phyloP scores from a whole-genome alignment of 2,329 filamentous ascomycete genomes.

The Colletotrichum magnum region DNA sequence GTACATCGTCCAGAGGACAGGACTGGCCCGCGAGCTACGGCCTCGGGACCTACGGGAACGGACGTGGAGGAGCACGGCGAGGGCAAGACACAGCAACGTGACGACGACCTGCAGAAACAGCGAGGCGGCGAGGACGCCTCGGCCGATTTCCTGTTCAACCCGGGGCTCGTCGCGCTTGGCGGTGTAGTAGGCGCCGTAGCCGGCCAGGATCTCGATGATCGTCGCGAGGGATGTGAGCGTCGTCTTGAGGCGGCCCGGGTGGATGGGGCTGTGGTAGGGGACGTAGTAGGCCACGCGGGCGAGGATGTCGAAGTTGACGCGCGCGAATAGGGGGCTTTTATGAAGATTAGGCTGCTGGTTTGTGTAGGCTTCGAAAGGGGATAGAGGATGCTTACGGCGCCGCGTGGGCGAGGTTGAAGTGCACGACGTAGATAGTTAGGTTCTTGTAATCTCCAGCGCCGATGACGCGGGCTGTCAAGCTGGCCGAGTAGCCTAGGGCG shows the following conservation, averaged over 20 bases:
- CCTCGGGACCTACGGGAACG: conserved; percentile 25
- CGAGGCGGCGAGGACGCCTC: conserved; percentile 48
- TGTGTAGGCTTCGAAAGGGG: neutral
- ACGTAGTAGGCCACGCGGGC: conserved; percentile 68
- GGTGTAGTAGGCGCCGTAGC: conserved; percentile 48
- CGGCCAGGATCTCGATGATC: conserved; percentile 54
- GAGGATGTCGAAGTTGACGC: conserved; percentile 69
- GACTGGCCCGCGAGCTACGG: neutral
- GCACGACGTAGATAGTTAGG: neutral
- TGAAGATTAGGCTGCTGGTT: neutral
- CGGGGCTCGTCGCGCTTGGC: conserved; percentile 45
- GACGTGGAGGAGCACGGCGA: conserved; percentile 52
- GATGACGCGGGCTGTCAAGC: neutral
- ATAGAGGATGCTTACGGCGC: neutral
- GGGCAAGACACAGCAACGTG: conserved; percentile 50
- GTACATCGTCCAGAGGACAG: conserved; percentile 53
- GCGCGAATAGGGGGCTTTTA: conserved; percentile 63
- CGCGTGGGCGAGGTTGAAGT: neutral
- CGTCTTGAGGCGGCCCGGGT: conserved; percentile 52
- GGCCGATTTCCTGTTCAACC: conserved; percentile 41
- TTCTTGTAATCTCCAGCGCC: neutral
- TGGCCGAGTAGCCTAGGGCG: neutral
- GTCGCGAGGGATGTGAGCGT: conserved; percentile 53
- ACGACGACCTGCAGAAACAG: conserved; percentile 56
- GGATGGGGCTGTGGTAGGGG: conserved; percentile 64